Base-by-base conservation (phyloP, 345 rosid genomes). In the Hibiscus trionum region DNA sequence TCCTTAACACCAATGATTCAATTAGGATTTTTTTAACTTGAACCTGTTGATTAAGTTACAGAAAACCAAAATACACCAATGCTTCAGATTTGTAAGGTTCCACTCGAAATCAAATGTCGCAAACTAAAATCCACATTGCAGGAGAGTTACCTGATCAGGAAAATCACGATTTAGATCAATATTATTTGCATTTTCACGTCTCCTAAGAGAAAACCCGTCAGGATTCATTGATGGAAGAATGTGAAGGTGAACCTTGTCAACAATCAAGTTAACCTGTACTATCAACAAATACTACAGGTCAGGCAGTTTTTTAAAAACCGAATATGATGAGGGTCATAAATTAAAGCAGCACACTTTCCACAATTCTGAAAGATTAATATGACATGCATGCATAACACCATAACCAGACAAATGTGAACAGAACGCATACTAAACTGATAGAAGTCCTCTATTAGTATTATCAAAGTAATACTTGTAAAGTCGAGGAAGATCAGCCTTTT, bases 221-320 rank as follows among this genome's bases (percentile, higher is more conserved):
- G 99, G 99, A 86, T 95, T 95, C 93, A 92, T 75, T 57, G 99
- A 78, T 50, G 99, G 98, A 76, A 90, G 85, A 69, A 95, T 85
- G 82, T 92, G 99, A 81, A 95, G 98, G 81, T 92, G 97, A 77
- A 89, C 82, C 75, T 85, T 88, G 75, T 89, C 85, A 58, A 92
- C 92, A 71, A 95, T 90, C 82, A 84, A 73, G 73, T 75, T 80
- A 77, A 86, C 98, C 98, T 89, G 87, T 72, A 77, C 27, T 29
- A 21, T 57, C 59, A 77, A 37, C 8, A 64, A 73, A 71, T 71
- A 72, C 39, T 65, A 14, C 16, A 59, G 17, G 37, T 50, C 59
- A 52, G 11, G 26, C 37, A 60, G 9, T 11, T 9, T 29, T 16
- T 17, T 12, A 33, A 61, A 33, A 3, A 50, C 62, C 35, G 7